A percentile compares a stretch with the other conserved stretches of the same genome.
Evolutionary conservation across 169 alveolate genomes (phyloP).

Genomic region (Perkinsus chesapeaki): DNA sequence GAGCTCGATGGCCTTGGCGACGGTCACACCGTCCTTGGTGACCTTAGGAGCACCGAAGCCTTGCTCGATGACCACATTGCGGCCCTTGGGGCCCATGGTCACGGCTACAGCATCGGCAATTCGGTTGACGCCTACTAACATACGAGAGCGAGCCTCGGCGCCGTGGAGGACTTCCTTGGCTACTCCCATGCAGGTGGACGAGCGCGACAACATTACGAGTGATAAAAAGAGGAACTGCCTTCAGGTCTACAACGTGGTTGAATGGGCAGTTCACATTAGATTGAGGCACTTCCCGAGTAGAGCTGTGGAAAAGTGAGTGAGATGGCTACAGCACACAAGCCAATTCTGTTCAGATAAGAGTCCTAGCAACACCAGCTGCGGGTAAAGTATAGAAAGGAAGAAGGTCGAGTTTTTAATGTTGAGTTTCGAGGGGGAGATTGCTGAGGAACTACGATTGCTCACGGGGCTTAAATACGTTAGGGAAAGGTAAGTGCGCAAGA

Average conservation of each 20-base stretch:
- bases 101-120: slow-evolving; percentile 98
- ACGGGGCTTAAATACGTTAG: not conserved
- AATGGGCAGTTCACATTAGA: not conserved
- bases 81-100: slow-evolving; percentile 98
- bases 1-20: slow-evolving; percentile 94
- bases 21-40: slow-evolving; percentile 99
- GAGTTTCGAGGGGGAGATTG: not conserved
- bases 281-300: not conserved
- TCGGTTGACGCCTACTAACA: slow-evolving; percentile 44
- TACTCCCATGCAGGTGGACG: slow-evolving; percentile 11
- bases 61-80: slow-evolving; percentile 94
- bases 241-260: no score
- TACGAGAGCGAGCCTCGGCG: slow-evolving; percentile 23
- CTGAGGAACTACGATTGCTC: not conserved
- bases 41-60: slow-evolving; percentile 91
- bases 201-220: not conserved
- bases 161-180: slow-evolving; percentile 21
- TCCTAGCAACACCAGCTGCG: no score
- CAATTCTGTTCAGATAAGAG: no score
- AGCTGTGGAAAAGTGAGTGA: not conserved
- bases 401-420: not conserved
- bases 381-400: not conserved
- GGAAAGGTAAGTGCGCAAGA: not conserved
- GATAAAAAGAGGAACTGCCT: not conserved
- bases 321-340: no score